Base-by-base conservation (phyloP, 345 rosid genomes). In the Leavenworthia alabamica region DNA sequence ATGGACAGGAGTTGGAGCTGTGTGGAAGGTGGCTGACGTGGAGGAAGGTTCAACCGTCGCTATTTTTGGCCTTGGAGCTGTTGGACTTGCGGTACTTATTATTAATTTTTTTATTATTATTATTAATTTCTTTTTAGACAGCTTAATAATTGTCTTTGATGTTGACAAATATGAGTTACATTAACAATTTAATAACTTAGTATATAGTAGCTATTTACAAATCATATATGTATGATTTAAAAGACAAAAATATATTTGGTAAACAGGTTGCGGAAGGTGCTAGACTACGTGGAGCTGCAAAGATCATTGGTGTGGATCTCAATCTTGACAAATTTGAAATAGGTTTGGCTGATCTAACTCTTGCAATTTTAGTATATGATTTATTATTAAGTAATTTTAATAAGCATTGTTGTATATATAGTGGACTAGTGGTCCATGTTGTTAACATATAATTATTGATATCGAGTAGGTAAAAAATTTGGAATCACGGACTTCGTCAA, bases 221-320 rank as follows among this genome's bases (percentile, higher is more conserved):
- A n/a, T n/a, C n/a, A n/a, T n/a, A n/a, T n/a, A n/a, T n/a, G n/a
- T n/a, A n/a, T n/a, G n/a, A n/a, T n/a, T n/a, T n/a, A n/a, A n/a
- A n/a, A n/a, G n/a, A n/a, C n/a, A n/a, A n/a, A n/a, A n/a, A 23
- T 3, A 22, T 8, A 6, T 31, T 31, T 15, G 42, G 7, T n/a
- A 31, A 28, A 39, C 53, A 84, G 89, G 91, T 83, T 44, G 88
- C 84, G 14, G 86, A 83, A 49, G 89, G 92, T 39, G 88, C 89
- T 3, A 78, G 81, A 50, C 45, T 76, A 9, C 69, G 86, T n/a
- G 70, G 82, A 64, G 92, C 92, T 9, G 75, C 82, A 1, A 79
- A 66, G 62, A 83, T 88, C n/a, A 68, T 88, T 4, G 92, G 89
- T 8, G 82, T 83, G 22, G 92, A 88, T 70, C 55, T 79, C 57